phyloP scores from a whole-genome alignment of 495 filamentous ascomycete species.

The Talaromyces adpressus region DNA sequence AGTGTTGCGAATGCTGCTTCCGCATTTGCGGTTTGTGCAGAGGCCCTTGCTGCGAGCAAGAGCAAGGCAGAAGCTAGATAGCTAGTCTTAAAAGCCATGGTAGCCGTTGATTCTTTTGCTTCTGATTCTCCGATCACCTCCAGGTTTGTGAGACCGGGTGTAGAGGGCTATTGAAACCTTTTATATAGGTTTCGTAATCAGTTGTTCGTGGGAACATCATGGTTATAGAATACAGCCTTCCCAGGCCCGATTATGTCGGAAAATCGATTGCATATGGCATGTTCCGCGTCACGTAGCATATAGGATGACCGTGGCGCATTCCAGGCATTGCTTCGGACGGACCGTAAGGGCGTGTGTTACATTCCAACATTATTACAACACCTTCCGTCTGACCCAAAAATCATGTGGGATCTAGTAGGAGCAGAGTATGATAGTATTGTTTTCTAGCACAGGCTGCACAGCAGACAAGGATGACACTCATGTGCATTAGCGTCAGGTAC shows the following conservation, averaged over 20 bases:
- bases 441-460: neutral
- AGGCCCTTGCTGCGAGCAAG: neutral
- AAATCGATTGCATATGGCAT: neutral
- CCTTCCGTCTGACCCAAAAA: neutral
- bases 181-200: neutral
- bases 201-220: neutral
- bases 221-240: neutral
- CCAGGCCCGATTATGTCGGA: neutral
- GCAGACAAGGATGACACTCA: neutral
- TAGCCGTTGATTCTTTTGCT: neutral
- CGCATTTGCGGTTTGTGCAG: constrained; percentile 24
- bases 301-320: neutral
- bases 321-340: neutral
- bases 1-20: constrained; percentile 40
- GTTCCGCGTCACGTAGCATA: neutral
- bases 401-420: neutral
- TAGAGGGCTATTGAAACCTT: neutral
- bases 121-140: neutral
- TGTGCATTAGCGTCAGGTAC: neutral
- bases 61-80: neutral
- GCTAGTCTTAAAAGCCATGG: neutral
- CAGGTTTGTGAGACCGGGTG: neutral
- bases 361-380: neutral
- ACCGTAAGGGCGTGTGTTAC: neutral
- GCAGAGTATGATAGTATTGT: neutral